Percentiles rank a stretch among this genome's conserved stretches.
Conservation (phyloP, 371 early-diverging fungal species). For the Saksenaea oblongispora region DNA sequence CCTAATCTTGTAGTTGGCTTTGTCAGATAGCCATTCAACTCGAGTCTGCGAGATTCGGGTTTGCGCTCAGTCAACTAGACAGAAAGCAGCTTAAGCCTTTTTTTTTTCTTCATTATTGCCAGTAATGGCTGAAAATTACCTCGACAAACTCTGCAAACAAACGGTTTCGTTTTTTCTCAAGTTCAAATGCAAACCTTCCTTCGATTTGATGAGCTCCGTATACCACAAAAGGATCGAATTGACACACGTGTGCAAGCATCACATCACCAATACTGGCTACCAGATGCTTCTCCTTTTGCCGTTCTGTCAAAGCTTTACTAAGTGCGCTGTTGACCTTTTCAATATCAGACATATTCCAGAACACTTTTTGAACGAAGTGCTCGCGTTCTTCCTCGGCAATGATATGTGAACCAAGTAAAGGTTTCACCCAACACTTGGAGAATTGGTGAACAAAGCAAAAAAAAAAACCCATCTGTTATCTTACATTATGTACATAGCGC, state of each 20-base stretch:
- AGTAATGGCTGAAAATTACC: slow-evolving; percentile 29
- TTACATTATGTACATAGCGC: slow-evolving; percentile 29
- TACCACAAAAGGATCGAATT: slow-evolving; percentile 79
- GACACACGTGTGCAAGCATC: slow-evolving; percentile 66
- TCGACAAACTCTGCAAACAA: slow-evolving; percentile 75
- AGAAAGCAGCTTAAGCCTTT: neutral
- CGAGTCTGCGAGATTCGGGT: slow-evolving; percentile 82
- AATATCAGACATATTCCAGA: slow-evolving; percentile 82
- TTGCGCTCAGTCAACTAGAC: slow-evolving; percentile 65
- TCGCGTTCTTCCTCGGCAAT: slow-evolving; percentile 66
- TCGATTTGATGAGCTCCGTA: slow-evolving; percentile 90
- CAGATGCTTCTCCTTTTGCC: slow-evolving; percentile 75
- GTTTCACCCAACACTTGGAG: slow-evolving; percentile 64
- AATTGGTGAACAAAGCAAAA: neutral
- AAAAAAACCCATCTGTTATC: neutral
- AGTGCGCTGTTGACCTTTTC: slow-evolving; percentile 72
- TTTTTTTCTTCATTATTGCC: neutral
- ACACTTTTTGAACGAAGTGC: slow-evolving; percentile 79
- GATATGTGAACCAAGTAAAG: slow-evolving; percentile 67
- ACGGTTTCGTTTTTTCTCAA: slow-evolving; percentile 70
- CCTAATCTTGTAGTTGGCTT: slow-evolving; percentile 87
- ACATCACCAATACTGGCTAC: slow-evolving; percentile 86
- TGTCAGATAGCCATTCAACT: slow-evolving; percentile 78
- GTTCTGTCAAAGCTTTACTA: slow-evolving; percentile 60
- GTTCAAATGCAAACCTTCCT: slow-evolving; percentile 80